Conservation (phyloP, 495 filamentous ascomycete species). For the Emericellopsis terricola region DNA sequence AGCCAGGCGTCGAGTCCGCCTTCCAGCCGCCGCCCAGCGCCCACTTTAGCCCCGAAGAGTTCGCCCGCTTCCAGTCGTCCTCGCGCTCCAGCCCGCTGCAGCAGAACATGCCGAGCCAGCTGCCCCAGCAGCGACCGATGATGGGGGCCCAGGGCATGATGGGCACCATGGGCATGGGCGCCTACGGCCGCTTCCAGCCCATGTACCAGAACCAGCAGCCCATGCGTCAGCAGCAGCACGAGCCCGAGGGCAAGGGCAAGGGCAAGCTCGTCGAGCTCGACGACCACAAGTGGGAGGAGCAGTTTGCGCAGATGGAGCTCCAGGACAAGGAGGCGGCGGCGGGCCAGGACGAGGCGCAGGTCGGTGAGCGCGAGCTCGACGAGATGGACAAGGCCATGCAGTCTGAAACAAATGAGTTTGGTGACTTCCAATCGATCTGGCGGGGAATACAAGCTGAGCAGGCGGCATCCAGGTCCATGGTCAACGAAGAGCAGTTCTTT, state of each 20-base stretch:
- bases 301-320: slow-evolving; percentile 79
- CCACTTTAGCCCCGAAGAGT: slow-evolving; percentile 71
- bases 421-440: slow-evolving; percentile 84
- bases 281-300: slow-evolving; percentile 86
- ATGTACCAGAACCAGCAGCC: slow-evolving; percentile 39
- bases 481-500: slow-evolving; percentile 42
- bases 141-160: slow-evolving; percentile 24
- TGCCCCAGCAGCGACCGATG: slow-evolving; percentile 27
- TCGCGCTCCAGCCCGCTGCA: slow-evolving; percentile 28
- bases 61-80: slow-evolving; percentile 55
- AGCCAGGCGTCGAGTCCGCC: slow-evolving; percentile 64
- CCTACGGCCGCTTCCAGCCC: slow-evolving; percentile 16
- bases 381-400: slow-evolving; percentile 50
- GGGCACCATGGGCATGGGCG: slow-evolving; percentile 20
- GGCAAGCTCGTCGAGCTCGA: slow-evolving; percentile 82
- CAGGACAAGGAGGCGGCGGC: slow-evolving; percentile 36
- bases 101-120: slow-evolving; percentile 11
- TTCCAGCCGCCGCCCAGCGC: slow-evolving; percentile 41
- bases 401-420: slow-evolving; percentile 42
- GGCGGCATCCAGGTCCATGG: slow-evolving; percentile 47
- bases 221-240: slow-evolving; percentile 17
- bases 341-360: slow-evolving; percentile 47
- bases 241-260: slow-evolving; percentile 62
- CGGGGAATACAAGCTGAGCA: slow-evolving; percentile 69
- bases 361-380: slow-evolving; percentile 79